Conservation (phyloP, 176 grass and related monocot species). For the Guadua angustifolia region DNA sequence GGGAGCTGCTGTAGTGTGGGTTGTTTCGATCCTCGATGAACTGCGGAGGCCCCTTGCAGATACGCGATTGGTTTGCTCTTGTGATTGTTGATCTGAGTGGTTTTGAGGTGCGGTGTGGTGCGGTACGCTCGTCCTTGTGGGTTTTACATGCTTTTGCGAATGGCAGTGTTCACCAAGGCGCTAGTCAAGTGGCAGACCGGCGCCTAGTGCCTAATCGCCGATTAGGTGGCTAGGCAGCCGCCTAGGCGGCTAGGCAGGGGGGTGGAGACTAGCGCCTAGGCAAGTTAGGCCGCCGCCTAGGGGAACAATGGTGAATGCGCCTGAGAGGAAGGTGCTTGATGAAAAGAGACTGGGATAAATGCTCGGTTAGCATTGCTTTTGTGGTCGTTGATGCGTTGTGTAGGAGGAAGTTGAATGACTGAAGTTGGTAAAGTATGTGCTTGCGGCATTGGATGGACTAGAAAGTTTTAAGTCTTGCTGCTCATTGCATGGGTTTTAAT, state of each 20-base stretch:
- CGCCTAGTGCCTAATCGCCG: too few relatives aligned
- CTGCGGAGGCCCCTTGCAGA: background rate
- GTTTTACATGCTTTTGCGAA: background rate
- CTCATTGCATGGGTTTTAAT: background rate
- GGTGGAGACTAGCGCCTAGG: too few relatives aligned
- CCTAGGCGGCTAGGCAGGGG: too few relatives aligned
- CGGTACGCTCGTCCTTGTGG: background rate
- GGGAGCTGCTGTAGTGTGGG: background rate
- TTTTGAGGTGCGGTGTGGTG: background rate
- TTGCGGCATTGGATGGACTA: background rate
- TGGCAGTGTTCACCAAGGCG: too few relatives aligned
- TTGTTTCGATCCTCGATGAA: background rate
- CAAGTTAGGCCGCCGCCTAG: too few relatives aligned
- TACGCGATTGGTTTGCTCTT: background rate
- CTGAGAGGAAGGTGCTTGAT: background rate
- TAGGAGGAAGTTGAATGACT: background rate
- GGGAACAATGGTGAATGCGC: background rate
- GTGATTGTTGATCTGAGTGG: background rate
- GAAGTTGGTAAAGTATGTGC: background rate
- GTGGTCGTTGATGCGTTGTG: background rate
- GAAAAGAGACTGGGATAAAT: background rate
- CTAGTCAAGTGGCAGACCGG: too few relatives aligned
- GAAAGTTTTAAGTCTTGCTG: background rate
- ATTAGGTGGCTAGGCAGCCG: too few relatives aligned
- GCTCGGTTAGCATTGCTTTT: background rate